Evolutionary conservation across 305 asterid species (phyloP).

Genomic region (Rubia tinctorum): DNA sequence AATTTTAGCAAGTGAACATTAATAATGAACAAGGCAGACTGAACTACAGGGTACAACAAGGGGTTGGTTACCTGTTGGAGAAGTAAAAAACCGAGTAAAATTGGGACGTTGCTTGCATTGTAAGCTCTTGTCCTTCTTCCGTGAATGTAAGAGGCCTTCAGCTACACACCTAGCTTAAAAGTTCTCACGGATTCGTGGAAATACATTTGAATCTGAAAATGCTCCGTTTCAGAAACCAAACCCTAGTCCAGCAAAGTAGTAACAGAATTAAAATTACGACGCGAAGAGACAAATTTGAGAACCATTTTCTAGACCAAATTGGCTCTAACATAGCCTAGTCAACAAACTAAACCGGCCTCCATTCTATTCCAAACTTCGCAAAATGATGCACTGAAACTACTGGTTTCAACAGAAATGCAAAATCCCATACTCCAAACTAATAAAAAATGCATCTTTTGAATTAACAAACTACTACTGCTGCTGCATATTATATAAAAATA

Average conservation of each 20-base stretch:
- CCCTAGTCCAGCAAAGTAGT: neutral
- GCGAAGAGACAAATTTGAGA: neutral
- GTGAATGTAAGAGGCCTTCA: neutral
- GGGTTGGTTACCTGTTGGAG: slow-evolving; percentile 40
- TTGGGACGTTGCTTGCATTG: slow-evolving; percentile 58
- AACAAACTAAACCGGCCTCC: neutral
- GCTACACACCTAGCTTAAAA: neutral
- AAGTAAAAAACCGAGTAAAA: slow-evolving; percentile 45
- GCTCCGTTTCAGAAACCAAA: neutral
- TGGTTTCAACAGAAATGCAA: neutral
- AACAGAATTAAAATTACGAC: neutral
- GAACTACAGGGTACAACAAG: neutral
- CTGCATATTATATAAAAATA: neutral
- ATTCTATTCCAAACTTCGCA: neutral
- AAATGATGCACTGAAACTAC: neutral
- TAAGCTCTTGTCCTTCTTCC: slow-evolving; percentile 10
- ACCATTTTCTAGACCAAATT: neutral
- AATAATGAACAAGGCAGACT: neutral
- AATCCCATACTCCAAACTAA: neutral
- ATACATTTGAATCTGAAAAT: neutral
- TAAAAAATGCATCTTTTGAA: slow-evolving; percentile 1
- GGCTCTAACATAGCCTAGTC: neutral
- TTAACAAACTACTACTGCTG: neutral
- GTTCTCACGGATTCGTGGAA: neutral
- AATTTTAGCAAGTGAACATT: slow-evolving; percentile 14